Conservation (phyloP, 2,329 filamentous ascomycete species). For the Eutypella sp. region DNA sequence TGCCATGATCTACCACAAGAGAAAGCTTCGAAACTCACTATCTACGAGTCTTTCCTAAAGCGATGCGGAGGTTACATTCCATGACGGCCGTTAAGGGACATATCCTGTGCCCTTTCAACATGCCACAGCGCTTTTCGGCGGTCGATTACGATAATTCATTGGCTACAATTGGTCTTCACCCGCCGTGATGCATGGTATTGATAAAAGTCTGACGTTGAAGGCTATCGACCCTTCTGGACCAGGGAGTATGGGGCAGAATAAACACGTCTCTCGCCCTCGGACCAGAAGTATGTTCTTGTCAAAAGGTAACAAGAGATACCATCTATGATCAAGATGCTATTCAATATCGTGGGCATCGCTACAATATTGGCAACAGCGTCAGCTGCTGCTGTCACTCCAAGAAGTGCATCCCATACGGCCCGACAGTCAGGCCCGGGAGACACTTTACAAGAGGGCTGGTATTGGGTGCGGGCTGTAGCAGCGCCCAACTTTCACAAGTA, state of each 20-base stretch:
- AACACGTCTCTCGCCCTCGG: no score
- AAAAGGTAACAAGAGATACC: background rate
- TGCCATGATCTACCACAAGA: background rate
- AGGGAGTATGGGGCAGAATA: no score
- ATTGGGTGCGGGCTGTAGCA: constrained; percentile 54
- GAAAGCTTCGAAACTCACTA: background rate
- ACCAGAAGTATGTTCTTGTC: no score
- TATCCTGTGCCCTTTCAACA: no score
- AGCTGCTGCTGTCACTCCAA: background rate
- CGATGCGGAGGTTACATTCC: background rate
- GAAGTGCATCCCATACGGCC: background rate
- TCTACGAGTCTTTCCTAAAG: background rate
- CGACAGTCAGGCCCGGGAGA: constrained; percentile 9
- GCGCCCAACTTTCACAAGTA: constrained; percentile 54
- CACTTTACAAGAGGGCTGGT: constrained; percentile 46
- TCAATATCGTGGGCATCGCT: constrained; percentile 3
- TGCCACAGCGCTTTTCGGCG: no score
- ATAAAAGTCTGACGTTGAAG: no score
- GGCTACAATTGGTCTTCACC: no score
- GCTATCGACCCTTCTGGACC: no score
- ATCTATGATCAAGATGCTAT: background rate
- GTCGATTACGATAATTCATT: no score
- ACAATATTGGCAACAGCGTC: background rate
- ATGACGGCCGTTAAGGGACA: background rate
- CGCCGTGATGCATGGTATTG: no score